Evolutionary conservation across 352 stramenopile species (phyloP).

Genomic region (Globisporangium carolinianum): DNA sequence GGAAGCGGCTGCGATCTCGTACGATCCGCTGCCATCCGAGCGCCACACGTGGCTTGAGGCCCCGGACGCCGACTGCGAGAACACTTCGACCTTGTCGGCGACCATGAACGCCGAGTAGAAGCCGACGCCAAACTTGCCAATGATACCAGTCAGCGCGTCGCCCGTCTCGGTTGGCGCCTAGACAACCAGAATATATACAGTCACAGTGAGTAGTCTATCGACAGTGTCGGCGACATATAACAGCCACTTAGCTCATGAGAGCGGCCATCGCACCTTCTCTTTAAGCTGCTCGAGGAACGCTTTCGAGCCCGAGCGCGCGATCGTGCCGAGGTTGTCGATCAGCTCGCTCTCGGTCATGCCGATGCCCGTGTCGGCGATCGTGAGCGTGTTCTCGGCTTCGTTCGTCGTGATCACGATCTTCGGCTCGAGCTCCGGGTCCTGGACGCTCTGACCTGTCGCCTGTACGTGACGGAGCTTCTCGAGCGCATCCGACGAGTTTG

Average conservation of each 20-base stretch:
- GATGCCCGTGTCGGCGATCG: slow-evolving; percentile 97
- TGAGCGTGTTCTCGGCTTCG: slow-evolving; percentile 93
- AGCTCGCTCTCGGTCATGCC: slow-evolving; percentile 98
- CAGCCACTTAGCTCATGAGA: too few relatives aligned
- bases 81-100: slow-evolving; percentile 93
- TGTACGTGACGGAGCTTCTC: slow-evolving; percentile 97
- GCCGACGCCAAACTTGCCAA: slow-evolving; percentile 99
- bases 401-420: slow-evolving; percentile 97
- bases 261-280: slow-evolving; percentile 31
- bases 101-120: slow-evolving; percentile 99
- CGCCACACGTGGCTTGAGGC: slow-evolving; percentile 55
- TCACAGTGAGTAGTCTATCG: neutral
- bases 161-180: slow-evolving; percentile 45
- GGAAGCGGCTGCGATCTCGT: slow-evolving; percentile 56
- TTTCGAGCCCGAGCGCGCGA: slow-evolving; percentile 97
- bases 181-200: neutral
- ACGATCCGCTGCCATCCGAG: slow-evolving; percentile 81
- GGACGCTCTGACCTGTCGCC: slow-evolving; percentile 58
- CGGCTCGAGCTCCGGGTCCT: slow-evolving; percentile 85
- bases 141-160: slow-evolving; percentile 89
- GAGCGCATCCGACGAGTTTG: slow-evolving; percentile 97
- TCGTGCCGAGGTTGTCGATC: slow-evolving; percentile 97
- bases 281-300: slow-evolving; percentile 94
- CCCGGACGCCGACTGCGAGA: slow-evolving; percentile 68
- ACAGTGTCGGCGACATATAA: too few relatives aligned